phyloP scores from a whole-genome alignment of 2,329 filamentous ascomycete species.

The Trichoderma breve region DNA sequence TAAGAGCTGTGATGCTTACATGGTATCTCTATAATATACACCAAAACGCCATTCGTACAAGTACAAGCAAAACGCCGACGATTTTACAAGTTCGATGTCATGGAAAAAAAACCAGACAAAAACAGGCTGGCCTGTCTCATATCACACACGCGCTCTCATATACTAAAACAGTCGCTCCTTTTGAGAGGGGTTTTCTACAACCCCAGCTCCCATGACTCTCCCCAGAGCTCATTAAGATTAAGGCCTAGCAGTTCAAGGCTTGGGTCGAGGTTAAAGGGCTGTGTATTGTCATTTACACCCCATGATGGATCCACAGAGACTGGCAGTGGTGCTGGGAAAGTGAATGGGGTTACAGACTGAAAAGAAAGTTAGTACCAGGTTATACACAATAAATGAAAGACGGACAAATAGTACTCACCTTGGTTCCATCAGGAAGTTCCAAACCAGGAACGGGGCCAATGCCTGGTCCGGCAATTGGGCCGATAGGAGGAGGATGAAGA shows the following conservation, averaged over 20 bases:
- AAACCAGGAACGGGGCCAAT: constrained; percentile 32
- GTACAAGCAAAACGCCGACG: background rate
- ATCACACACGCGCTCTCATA: background rate
- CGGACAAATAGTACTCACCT: constrained; percentile 34
- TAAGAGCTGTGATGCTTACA: constrained; percentile 17
- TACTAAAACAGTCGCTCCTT: background rate
- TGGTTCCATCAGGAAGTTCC: constrained; percentile 38
- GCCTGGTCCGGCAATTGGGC: constrained; percentile 26
- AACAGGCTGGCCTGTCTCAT: background rate
- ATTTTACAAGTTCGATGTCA: background rate
- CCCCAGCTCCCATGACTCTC: constrained; percentile 47
- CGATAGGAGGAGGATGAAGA: constrained; percentile 24
- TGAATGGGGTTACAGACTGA: constrained; percentile 44
- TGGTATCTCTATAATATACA: constrained; percentile 23
- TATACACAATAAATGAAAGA: constrained; percentile 18
- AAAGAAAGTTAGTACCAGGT: background rate
- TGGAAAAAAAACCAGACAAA: background rate
- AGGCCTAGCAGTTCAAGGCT: constrained; percentile 53
- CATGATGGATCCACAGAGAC: constrained; percentile 38
- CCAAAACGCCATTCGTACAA: constrained; percentile 13
- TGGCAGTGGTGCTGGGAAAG: constrained; percentile 38
- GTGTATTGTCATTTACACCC: constrained; percentile 35
- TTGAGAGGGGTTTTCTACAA: constrained; percentile 19
- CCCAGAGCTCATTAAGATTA: constrained; percentile 57
- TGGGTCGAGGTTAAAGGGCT: constrained; percentile 51